Evolutionary conservation across 2,329 filamentous ascomycete genomes (phyloP).

Genomic region (Colletotrichum viniferum): DNA sequence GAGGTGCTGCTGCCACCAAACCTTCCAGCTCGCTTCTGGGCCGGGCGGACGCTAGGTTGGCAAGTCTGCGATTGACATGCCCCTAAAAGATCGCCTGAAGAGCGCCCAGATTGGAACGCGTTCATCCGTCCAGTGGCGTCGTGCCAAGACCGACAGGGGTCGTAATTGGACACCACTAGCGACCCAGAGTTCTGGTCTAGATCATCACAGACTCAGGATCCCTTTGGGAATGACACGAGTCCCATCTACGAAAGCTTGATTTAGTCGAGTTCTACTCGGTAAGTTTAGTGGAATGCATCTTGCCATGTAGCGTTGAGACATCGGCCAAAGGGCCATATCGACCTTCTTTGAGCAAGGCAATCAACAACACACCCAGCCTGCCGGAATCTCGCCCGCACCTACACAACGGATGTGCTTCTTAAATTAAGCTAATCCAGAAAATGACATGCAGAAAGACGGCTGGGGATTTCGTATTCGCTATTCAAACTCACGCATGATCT

Average conservation of each 20-base stretch:
- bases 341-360: neutral
- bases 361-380: neutral
- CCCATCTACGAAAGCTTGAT: neutral
- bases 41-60: constrained; percentile 6
- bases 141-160: constrained; percentile 1
- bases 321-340: neutral
- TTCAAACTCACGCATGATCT: neutral
- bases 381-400: neutral
- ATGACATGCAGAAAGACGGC: neutral
- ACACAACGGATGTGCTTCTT: neutral
- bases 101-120: neutral
- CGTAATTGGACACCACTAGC: neutral
- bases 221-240: neutral
- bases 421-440: neutral
- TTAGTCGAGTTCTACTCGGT: neutral
- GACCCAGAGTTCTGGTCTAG: neutral
- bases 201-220: neutral
- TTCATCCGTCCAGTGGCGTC: neutral
- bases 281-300: neutral
- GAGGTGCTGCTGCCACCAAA: neutral
- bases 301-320: neutral
- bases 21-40: neutral
- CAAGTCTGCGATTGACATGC: neutral
- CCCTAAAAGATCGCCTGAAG: constrained; percentile 8
- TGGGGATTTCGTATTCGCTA: neutral